Percentiles rank a stretch among this genome's conserved stretches.
Evolutionary conservation across 257 asterid genomes (phyloP).

Genomic region (Plectranthus barbatus): DNA sequence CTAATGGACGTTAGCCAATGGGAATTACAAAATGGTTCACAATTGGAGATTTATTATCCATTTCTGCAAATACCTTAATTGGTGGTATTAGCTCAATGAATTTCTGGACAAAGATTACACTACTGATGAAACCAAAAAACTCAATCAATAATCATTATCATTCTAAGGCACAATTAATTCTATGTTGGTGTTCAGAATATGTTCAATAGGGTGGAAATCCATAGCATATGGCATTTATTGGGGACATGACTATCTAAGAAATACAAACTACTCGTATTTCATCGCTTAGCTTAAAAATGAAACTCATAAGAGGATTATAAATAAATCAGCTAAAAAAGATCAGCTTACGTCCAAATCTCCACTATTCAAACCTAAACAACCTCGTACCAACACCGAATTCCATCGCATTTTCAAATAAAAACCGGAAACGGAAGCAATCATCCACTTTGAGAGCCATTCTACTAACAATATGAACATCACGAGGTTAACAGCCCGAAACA

Average conservation of each 20-base stretch:
- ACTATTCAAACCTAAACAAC: background rate
- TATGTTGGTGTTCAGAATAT: background rate
- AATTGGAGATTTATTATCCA: background rate
- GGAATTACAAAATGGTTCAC: background rate
- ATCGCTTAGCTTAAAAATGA: constrained; percentile 2
- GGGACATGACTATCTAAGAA: background rate
- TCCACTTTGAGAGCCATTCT: background rate
- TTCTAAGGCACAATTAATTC: background rate
- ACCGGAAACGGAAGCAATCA: background rate
- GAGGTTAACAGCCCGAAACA: background rate
- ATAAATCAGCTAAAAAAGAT: background rate
- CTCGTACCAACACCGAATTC: background rate
- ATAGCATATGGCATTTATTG: background rate
- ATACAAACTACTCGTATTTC: background rate
- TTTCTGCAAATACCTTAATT: background rate
- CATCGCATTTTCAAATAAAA: constrained; percentile 7
- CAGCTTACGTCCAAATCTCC: background rate
- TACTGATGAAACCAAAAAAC: background rate
- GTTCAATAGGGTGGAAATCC: background rate
- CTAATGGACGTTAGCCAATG: background rate
- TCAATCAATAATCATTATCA: constrained; percentile 1
- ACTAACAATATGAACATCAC: background rate
- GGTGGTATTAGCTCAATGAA: background rate
- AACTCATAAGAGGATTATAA: background rate
- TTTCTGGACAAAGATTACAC: background rate